Conservation (phyloP, 768 basidiomycete genomes). For the Paxillus rubicundulus region DNA sequence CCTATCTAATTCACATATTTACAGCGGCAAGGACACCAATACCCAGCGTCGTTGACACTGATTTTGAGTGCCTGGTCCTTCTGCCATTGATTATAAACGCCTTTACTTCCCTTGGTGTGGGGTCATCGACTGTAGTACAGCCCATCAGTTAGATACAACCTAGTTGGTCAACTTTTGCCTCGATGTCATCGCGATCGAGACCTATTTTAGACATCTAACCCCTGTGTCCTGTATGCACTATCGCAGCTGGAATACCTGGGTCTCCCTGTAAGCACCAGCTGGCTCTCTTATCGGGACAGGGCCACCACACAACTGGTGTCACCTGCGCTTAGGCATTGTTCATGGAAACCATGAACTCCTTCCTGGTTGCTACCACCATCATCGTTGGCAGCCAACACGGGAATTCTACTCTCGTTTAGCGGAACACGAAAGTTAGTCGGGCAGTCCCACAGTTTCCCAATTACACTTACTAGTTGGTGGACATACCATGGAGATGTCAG, state of each 20-base stretch:
- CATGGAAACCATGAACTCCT: slow-evolving; percentile 6
- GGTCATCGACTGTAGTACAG: too few species aligned
- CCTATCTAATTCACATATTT: too few species aligned
- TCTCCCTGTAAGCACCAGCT: slow-evolving; percentile 4
- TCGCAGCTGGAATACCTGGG: slow-evolving; percentile 4
- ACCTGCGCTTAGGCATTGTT: background rate
- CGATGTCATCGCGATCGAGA: too few species aligned
- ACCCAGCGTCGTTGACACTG: too few species aligned
- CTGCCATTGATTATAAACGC: too few species aligned
- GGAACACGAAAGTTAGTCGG: background rate
- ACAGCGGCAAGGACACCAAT: too few species aligned
- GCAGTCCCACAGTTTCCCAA: background rate
- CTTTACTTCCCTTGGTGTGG: too few species aligned
- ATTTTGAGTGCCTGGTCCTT: too few species aligned
- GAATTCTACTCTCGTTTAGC: slow-evolving; percentile 6
- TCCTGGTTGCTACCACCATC: slow-evolving; percentile 1
- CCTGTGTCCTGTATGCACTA: slow-evolving; percentile 1
- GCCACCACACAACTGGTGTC: background rate
- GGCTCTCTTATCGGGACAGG: background rate
- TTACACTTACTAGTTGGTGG: background rate
- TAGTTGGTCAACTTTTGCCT: too few species aligned
- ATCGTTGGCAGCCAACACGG: slow-evolving; percentile 3
- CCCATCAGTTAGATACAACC: too few species aligned
- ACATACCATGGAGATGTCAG: background rate
- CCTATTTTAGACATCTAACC: too few species aligned